Conservation (phyloP, 2,329 filamentous ascomycete species). For the Cadophora sp. region DNA sequence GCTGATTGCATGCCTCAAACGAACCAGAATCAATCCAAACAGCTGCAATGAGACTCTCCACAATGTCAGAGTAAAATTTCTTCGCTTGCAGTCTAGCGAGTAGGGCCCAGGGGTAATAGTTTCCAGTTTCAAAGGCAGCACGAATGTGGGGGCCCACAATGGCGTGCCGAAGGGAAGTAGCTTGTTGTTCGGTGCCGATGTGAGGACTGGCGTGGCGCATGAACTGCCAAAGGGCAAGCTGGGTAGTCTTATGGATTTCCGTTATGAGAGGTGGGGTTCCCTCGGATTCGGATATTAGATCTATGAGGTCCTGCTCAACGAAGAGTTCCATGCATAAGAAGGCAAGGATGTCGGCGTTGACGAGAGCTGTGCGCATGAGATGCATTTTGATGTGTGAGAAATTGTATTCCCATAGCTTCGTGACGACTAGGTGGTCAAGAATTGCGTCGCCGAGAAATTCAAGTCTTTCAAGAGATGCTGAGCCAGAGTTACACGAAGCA, state of each 20-base stretch:
- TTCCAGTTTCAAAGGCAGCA: slow-evolving; percentile 55
- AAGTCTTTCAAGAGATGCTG: slow-evolving; percentile 70
- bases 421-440: slow-evolving; percentile 78
- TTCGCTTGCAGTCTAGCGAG: slow-evolving; percentile 69
- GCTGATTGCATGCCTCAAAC: slow-evolving; percentile 60
- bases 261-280: neutral
- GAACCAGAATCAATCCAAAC: slow-evolving; percentile 82
- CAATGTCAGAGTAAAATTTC: slow-evolving; percentile 84
- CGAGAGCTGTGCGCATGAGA: slow-evolving; percentile 74
- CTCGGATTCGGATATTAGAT: slow-evolving; percentile 21
- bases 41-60: slow-evolving; percentile 82
- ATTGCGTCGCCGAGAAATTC: slow-evolving; percentile 90
- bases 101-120: slow-evolving; percentile 76
- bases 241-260: slow-evolving; percentile 19
- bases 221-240: slow-evolving; percentile 66
- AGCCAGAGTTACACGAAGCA: slow-evolving; percentile 59
- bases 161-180: slow-evolving; percentile 35
- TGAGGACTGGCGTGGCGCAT: slow-evolving; percentile 64
- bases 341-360: slow-evolving; percentile 81
- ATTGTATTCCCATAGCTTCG: slow-evolving; percentile 56
- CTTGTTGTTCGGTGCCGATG: slow-evolving; percentile 53
- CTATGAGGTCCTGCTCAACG: slow-evolving; percentile 45
- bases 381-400: slow-evolving; percentile 72
- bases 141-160: slow-evolving; percentile 56
- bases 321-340: slow-evolving; percentile 72